Percentiles rank a stretch among this genome's conserved stretches.
These are phyloP conservation scores for Xerocomellus dryophilus DNA, from an alignment of 768 basidiomycete species.

Conservation along the genomic window DNA sequence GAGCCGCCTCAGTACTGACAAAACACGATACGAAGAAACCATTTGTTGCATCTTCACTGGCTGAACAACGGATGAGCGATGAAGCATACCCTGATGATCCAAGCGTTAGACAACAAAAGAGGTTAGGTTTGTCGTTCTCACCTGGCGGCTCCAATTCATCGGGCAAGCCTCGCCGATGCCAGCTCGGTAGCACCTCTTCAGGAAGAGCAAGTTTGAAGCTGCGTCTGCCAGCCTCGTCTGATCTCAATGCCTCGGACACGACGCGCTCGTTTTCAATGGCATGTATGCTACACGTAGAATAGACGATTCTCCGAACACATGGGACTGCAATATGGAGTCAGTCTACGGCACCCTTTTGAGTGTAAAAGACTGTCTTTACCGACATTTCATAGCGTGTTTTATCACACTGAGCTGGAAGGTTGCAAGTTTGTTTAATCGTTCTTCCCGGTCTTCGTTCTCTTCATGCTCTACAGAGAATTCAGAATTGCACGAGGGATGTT, in stretches of 20 bases:
- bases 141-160: slow-evolving; percentile 60
- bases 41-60: slow-evolving; percentile 85
- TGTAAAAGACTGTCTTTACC: slow-evolving; percentile 25
- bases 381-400: slow-evolving; percentile 93
- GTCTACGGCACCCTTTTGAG: neutral
- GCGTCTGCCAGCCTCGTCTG: slow-evolving; percentile 59
- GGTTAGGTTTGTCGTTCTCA: slow-evolving; percentile 23
- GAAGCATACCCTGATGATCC: slow-evolving; percentile 49
- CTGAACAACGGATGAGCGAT: slow-evolving; percentile 68
- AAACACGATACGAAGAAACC: slow-evolving; percentile 99
- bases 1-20: slow-evolving; percentile 30
- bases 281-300: slow-evolving; percentile 97
- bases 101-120: neutral
- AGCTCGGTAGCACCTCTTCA: slow-evolving; percentile 68
- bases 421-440: slow-evolving; percentile 79
- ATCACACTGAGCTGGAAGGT: slow-evolving; percentile 90
- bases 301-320: slow-evolving; percentile 75
- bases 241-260: slow-evolving; percentile 67
- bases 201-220: slow-evolving; percentile 68
- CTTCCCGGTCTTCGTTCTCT: slow-evolving; percentile 54
- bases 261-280: slow-evolving; percentile 92
- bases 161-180: slow-evolving; percentile 75
- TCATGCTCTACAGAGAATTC: slow-evolving; percentile 45
- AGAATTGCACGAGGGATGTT: slow-evolving; percentile 2
- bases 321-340: slow-evolving; percentile 53